Conservation (phyloP, 2,329 filamentous ascomycete genomes). For the Tolypocladium endophyticum region DNA sequence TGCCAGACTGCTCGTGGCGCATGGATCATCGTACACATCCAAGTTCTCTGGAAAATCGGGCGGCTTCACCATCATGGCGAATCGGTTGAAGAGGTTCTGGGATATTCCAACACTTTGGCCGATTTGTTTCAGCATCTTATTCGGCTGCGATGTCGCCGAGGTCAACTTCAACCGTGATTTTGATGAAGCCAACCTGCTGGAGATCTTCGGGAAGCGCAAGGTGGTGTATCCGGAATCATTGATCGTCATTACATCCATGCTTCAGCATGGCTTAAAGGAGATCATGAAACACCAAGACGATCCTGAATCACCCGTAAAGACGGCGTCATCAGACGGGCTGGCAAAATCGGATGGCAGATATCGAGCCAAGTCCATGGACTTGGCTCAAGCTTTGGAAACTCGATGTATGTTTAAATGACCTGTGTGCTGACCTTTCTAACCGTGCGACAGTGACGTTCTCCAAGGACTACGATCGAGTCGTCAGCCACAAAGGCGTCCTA, state of each 20-base stretch:
- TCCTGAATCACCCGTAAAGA: constrained; percentile 39
- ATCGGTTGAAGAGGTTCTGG: constrained; percentile 81
- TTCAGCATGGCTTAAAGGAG: constrained; percentile 73
- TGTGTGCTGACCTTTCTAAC: constrained; percentile 6
- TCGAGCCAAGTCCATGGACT: constrained; percentile 54
- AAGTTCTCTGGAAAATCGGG: constrained; percentile 79
- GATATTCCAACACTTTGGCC: constrained; percentile 75
- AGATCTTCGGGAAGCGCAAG: constrained; percentile 58
- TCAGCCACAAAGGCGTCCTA: constrained; percentile 51
- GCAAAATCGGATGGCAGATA: constrained; percentile 14
- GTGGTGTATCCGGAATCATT: constrained; percentile 70
- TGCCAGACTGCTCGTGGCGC: constrained; percentile 69
- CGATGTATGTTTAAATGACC: constrained; percentile 30
- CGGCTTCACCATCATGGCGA: constrained; percentile 78
- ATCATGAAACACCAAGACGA: constrained; percentile 52
- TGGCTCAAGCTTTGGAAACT: constrained; percentile 47
- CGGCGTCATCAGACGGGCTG: constrained; percentile 4
- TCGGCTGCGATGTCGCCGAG: constrained; percentile 69
- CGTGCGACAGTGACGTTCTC: constrained; percentile 10
- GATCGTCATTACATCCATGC: constrained; percentile 72
- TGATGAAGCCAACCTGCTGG: constrained; percentile 62
- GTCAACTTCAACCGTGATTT: constrained; percentile 65
- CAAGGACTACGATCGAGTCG: constrained; percentile 35
- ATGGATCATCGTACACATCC: constrained; percentile 69
- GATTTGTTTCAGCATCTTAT: constrained; percentile 78